A percentile compares a stretch with the other conserved stretches of the same genome.
phyloP scores from a whole-genome alignment of 2,329 filamentous ascomycete genomes.

The Aspergillus arachidicola region DNA sequence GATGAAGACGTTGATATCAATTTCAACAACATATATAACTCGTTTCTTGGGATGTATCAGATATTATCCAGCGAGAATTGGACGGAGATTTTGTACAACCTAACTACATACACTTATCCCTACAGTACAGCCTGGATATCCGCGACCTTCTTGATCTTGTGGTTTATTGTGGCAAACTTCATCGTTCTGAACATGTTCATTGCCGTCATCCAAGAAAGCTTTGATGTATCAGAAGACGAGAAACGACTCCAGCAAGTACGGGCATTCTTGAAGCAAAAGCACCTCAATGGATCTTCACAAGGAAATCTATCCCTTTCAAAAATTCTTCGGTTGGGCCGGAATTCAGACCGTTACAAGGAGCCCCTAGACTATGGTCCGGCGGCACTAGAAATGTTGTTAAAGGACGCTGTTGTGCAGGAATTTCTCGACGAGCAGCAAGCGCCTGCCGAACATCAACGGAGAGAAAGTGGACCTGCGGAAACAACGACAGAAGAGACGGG shows the following conservation, averaged over 20 bases:
- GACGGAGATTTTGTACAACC: constrained; percentile 83
- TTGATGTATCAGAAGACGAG: constrained; percentile 97
- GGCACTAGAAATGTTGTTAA: constrained; percentile 93
- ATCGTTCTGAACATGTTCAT: constrained; percentile 99
- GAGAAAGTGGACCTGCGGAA: constrained; percentile 32
- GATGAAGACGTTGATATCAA: constrained; percentile 70
- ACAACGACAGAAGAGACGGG: constrained; percentile 44
- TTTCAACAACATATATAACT: constrained; percentile 91
- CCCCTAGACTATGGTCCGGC: constrained; percentile 89
- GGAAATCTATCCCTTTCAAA: constrained; percentile 67
- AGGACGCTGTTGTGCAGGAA: constrained; percentile 91
- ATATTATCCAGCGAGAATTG: constrained; percentile 95
- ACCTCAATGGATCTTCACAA: constrained; percentile 68
- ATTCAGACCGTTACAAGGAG: constrained; percentile 67
- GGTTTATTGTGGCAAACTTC: constrained; percentile 95
- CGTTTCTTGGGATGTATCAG: constrained; percentile 97
- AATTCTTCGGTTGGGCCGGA: constrained; percentile 64
- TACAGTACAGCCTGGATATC: constrained; percentile 87
- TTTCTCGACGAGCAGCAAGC: constrained; percentile 77
- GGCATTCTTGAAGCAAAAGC: constrained; percentile 88
- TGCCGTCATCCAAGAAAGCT: constrained; percentile 99
- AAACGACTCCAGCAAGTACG: constrained; percentile 96
- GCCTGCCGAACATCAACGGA: constrained; percentile 29
- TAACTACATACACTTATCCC: constrained; percentile 68
- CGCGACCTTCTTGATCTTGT: constrained; percentile 85